These are phyloP conservation scores for Suillus plorans DNA, from an alignment of 768 basidiomycete species.

Conservation along the genomic window DNA sequence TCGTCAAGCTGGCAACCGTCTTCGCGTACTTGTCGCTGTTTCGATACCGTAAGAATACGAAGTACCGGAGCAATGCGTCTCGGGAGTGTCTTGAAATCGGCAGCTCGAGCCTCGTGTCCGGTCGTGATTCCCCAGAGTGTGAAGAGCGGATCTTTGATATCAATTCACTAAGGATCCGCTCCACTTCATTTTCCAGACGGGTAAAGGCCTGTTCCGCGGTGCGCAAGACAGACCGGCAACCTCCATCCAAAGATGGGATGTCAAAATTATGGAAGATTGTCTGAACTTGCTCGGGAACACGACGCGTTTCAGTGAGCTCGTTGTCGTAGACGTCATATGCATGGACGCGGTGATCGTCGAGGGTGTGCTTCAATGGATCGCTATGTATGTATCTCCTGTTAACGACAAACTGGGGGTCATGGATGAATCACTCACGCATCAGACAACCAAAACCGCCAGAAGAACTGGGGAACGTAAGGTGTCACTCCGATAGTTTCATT, in stretches of 20 bases:
- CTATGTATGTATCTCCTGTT: conserved; percentile 10
- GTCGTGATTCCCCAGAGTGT: neutral
- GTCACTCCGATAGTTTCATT: conserved; percentile 21
- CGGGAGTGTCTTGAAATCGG: conserved; percentile 25
- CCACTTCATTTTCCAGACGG: conserved; percentile 43
- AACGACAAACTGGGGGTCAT: neutral
- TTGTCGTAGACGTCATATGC: conserved; percentile 54
- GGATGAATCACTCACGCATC: conserved; percentile 34
- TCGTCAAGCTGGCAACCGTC: conserved; percentile 32
- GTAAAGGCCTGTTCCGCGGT: conserved; percentile 45
- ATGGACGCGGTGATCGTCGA: conserved; percentile 44
- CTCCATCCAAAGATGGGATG: conserved; percentile 30
- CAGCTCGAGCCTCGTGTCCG: conserved; percentile 18
- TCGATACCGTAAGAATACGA: conserved; percentile 57
- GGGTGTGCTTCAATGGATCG: conserved; percentile 28
- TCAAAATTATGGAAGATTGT: conserved; percentile 47
- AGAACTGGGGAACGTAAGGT: conserved; percentile 45
- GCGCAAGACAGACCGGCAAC: conserved; percentile 35
- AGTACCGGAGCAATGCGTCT: conserved; percentile 47
- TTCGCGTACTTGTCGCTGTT: conserved; percentile 49
- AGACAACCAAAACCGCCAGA: conserved; percentile 52
- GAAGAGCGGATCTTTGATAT: conserved; percentile 33
- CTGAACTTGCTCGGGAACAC: conserved; percentile 32
- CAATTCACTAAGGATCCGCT: conserved; percentile 37
- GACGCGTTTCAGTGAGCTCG: conserved; percentile 44